These are phyloP conservation scores for Sarocladium brachiariae DNA, from an alignment of 2,329 filamentous ascomycete species.

Conservation along the genomic window DNA sequence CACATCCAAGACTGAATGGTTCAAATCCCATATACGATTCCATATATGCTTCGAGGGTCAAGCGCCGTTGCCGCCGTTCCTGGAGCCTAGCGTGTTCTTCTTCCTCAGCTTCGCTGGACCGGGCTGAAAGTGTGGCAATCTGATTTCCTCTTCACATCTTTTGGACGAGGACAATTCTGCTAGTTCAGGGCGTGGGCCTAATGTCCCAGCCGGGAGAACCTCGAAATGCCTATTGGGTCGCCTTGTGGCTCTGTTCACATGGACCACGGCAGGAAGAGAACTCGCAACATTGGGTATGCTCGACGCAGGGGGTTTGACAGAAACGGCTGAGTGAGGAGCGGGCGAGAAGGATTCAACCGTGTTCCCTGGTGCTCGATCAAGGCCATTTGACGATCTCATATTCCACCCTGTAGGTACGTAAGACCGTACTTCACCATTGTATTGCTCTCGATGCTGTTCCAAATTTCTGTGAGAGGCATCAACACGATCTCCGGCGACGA, in stretches of 20 bases:
- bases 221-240: slow-evolving; percentile 9
- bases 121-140: slow-evolving; percentile 1
- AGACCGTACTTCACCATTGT: background rate
- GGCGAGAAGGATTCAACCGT: no score
- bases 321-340: no score
- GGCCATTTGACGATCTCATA: background rate
- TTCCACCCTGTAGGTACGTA: slow-evolving; percentile 7
- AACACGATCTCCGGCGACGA: no score
- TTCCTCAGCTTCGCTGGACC: slow-evolving; percentile 5
- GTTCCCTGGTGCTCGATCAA: background rate
- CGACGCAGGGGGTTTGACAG: no score
- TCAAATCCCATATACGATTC: background rate
- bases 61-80: background rate
- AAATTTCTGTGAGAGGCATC: background rate
- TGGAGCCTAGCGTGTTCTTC: background rate
- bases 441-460: background rate
- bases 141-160: background rate
- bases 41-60: background rate
- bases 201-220: slow-evolving; percentile 9
- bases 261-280: background rate
- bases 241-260: slow-evolving; percentile 1
- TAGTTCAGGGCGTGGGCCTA: slow-evolving; percentile 7
- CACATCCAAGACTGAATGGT: background rate
- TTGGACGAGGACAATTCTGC: background rate
- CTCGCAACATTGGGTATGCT: background rate